Conservation (phyloP, 768 basidiomycete genomes). For the Tricholoma saponaceum region DNA sequence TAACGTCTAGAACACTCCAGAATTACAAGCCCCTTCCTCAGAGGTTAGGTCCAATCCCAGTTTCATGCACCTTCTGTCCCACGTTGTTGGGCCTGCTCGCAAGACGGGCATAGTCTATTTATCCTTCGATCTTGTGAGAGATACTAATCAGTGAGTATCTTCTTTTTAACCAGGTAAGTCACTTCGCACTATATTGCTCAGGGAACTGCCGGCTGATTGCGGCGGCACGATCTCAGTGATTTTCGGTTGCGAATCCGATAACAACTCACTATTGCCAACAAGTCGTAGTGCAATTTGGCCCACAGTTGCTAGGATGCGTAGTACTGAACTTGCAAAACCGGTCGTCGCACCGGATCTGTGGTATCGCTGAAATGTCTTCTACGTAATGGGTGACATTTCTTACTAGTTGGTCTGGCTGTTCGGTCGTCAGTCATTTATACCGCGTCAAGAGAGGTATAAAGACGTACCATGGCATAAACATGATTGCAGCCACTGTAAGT, state of each 20-base stretch:
- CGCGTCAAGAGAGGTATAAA: not conserved
- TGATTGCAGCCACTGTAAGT: constrained; percentile 58
- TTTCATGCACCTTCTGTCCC: constrained; percentile 6
- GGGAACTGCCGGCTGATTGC: constrained; percentile 62
- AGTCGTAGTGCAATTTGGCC: constrained; percentile 51
- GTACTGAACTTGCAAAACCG: constrained; percentile 69
- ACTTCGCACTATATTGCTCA: constrained; percentile 57
- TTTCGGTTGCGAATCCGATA: constrained; percentile 3
- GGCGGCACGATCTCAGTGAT: constrained; percentile 16
- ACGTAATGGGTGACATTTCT: constrained; percentile 13
- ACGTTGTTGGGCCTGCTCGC: constrained; percentile 14
- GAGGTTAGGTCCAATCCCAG: constrained; percentile 1
- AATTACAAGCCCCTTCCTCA: not conserved
- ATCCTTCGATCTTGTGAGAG: constrained; percentile 24
- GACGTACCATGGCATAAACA: constrained; percentile 45
- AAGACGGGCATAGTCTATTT: constrained; percentile 25
- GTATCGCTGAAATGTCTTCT: constrained; percentile 7
- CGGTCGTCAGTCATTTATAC: constrained; percentile 4
- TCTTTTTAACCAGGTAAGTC: not conserved
- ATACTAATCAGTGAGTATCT: constrained; percentile 14
- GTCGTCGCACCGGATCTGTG: constrained; percentile 63
- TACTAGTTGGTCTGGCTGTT: constrained; percentile 61
- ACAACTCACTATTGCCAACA: constrained; percentile 76
- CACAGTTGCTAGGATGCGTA: constrained; percentile 55
- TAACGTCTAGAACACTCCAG: not conserved